phyloP scores from a whole-genome alignment of 192 early-diverging fungal species.

The Coemansia sp. region DNA sequence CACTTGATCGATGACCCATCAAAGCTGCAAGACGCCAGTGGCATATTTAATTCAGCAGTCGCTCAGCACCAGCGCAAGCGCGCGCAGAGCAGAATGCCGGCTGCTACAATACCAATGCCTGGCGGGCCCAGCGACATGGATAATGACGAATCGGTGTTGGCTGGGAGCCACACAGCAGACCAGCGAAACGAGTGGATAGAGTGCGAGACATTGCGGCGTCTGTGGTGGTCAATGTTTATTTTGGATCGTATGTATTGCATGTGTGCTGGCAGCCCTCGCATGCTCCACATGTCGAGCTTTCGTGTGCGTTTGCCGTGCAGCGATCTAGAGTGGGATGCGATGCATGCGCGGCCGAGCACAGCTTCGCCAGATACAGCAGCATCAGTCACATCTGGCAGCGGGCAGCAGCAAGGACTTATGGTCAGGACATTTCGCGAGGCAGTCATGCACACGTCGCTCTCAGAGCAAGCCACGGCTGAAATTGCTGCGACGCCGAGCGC shows the following conservation, averaged over 20 bases:
- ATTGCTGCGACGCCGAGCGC: conserved; percentile 31
- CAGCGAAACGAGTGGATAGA: conserved; percentile 37
- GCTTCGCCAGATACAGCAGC: conserved; percentile 21
- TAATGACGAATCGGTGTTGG: background rate
- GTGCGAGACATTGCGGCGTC: conserved; percentile 42
- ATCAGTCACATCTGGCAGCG: background rate
- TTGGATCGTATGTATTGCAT: conserved; percentile 34
- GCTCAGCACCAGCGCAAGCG: conserved; percentile 34
- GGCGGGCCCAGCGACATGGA: conserved; percentile 21
- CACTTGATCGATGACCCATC: conserved; percentile 40
- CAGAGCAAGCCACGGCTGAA: conserved; percentile 37
- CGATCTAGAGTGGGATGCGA: conserved; percentile 49
- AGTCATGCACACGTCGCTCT: conserved; percentile 41
- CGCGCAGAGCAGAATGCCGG: conserved; percentile 15
- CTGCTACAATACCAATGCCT: background rate
- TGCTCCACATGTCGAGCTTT: conserved; percentile 30
- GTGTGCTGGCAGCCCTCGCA: conserved; percentile 33
- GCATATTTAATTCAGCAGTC: conserved; percentile 27
- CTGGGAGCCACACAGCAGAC: conserved; percentile 8
- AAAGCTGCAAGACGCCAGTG: conserved; percentile 29
- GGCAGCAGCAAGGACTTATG: conserved; percentile 35
- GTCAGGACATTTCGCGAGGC: conserved; percentile 51
- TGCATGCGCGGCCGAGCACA: conserved; percentile 26
- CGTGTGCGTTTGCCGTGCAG: conserved; percentile 45
- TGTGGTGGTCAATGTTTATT: conserved; percentile 52